Conservation (phyloP, 257 asterid species). For the Primulina huaijiensis region DNA sequence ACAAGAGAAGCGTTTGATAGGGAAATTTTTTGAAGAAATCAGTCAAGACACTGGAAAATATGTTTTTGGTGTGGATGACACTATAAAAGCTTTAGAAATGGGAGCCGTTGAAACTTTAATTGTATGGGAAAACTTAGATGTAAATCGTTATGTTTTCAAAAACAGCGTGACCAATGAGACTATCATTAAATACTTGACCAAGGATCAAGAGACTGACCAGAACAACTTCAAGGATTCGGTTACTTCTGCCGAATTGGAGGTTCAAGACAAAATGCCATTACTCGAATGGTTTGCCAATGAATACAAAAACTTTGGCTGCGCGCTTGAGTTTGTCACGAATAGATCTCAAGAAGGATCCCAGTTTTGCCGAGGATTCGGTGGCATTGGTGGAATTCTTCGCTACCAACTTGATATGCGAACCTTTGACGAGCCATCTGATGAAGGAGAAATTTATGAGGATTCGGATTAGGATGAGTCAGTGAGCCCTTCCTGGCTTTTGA, state of each 20-base stretch:
- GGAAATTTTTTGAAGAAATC: slow-evolving; percentile 59
- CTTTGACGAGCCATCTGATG: slow-evolving; percentile 56
- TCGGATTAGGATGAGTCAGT: slow-evolving; percentile 39
- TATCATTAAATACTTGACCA: slow-evolving; percentile 39
- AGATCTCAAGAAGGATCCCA: slow-evolving; percentile 64
- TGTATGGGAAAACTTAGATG: slow-evolving; percentile 60
- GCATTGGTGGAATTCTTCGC: slow-evolving; percentile 61
- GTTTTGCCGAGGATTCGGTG: slow-evolving; percentile 64
- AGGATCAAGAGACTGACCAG: slow-evolving; percentile 50
- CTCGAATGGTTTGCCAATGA: slow-evolving; percentile 68
- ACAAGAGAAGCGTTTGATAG: slow-evolving; percentile 56
- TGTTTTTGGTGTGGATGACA: slow-evolving; percentile 58
- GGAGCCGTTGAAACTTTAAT: slow-evolving; percentile 64
- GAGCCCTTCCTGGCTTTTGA: background rate
- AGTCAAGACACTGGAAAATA: slow-evolving; percentile 69
- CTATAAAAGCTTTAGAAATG: slow-evolving; percentile 55
- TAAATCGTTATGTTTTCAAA: slow-evolving; percentile 41
- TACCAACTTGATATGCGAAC: slow-evolving; percentile 58
- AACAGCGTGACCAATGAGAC: slow-evolving; percentile 44
- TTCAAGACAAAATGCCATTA: slow-evolving; percentile 49
- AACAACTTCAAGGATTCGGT: slow-evolving; percentile 47
- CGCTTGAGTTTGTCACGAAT: slow-evolving; percentile 59
- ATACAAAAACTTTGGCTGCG: slow-evolving; percentile 54
- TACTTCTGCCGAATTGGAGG: slow-evolving; percentile 44
- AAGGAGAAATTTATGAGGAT: slow-evolving; percentile 38